Evolutionary conservation across 306 rosid species (phyloP), one percentile per base, ranked within the genome.

Genomic region (Castanea crenata): DNA sequence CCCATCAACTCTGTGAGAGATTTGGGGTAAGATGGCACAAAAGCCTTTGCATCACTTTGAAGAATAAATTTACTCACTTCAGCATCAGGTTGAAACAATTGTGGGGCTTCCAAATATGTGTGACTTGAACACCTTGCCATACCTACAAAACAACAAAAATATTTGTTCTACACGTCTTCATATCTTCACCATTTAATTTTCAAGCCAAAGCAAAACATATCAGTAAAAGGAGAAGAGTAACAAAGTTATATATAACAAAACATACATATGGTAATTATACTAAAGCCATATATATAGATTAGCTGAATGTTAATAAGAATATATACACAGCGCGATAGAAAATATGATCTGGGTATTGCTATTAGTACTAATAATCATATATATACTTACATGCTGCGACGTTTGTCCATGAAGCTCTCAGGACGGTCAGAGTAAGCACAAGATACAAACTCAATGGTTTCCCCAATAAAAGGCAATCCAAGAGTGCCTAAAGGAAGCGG

Each of bases 91-190:
- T 2, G 99, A 93, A 75, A 95, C 87, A 57, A 95, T 93, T 7
- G 97, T 90, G 16, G 96, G 90, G 64, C 93, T 93, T 69, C 98
- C 99, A 89, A 95, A 95, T 89, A 95, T 86, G 85, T 95, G 99
- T 25, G 99, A 95, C 87, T 89, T 95, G 51, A 95, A 95, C 90
- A 95, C 99, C 76, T 93, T 93, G 1, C 99, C 99, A 76, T 95
- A 89, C 92, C 99, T 95, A 5, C 44, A 79, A 76, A 44, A 72
- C 80, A 59, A 21, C 72, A 54, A 9, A 55, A 27, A 29, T 68
- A 32, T 44, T 52, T 41, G 25, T 31, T 74, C 46, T 19, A 70
- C 41, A 21, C 15, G 46, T 41, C 46, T 8, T 41, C 0, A 41
- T 41, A 41, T 41, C 46, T 41, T 41, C 46, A 41, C 46, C 46